phyloP scores from a whole-genome alignment of 306 rosid species.

The Biancaea sappan region DNA sequence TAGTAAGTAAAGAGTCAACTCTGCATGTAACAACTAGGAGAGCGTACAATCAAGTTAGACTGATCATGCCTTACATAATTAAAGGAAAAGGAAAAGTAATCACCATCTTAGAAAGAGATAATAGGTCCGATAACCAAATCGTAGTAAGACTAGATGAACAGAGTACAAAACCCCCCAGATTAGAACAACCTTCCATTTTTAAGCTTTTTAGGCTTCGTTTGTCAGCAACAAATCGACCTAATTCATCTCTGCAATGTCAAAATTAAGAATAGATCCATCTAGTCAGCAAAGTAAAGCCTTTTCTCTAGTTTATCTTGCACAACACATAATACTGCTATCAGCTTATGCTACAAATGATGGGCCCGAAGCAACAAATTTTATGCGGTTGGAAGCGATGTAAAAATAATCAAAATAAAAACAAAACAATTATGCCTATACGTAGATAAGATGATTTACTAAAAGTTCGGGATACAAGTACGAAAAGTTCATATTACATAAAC shows the following conservation, averaged over 20 bases:
- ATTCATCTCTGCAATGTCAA: slow-evolving; percentile 66
- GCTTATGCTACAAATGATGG: not conserved
- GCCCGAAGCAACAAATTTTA: not conserved
- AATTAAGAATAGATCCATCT: slow-evolving; percentile 18
- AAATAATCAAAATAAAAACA: not conserved
- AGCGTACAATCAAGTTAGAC: not conserved
- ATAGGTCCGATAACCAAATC: slow-evolving; percentile 88
- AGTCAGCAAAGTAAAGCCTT: slow-evolving; percentile 28
- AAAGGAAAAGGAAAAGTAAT: slow-evolving; percentile 29
- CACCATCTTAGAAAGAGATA: slow-evolving; percentile 88
- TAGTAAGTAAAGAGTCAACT: slow-evolving; percentile 22
- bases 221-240: slow-evolving; percentile 88
- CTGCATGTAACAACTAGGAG: not conserved
- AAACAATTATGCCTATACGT: not conserved
- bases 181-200: slow-evolving; percentile 93
- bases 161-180: slow-evolving; percentile 71
- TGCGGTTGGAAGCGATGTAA: not conserved
- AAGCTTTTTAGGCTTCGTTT: slow-evolving; percentile 76
- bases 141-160: slow-evolving; percentile 81
- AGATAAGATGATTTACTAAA: not conserved
- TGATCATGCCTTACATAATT: not conserved
- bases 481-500: not conserved
- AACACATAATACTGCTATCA: not conserved
- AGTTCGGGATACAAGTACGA: not conserved
- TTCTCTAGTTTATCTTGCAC: not conserved